These are phyloP conservation scores for Chytridium lagenaria DNA, from an alignment of 371 early-diverging fungal genomes.

Conservation along the genomic window DNA sequence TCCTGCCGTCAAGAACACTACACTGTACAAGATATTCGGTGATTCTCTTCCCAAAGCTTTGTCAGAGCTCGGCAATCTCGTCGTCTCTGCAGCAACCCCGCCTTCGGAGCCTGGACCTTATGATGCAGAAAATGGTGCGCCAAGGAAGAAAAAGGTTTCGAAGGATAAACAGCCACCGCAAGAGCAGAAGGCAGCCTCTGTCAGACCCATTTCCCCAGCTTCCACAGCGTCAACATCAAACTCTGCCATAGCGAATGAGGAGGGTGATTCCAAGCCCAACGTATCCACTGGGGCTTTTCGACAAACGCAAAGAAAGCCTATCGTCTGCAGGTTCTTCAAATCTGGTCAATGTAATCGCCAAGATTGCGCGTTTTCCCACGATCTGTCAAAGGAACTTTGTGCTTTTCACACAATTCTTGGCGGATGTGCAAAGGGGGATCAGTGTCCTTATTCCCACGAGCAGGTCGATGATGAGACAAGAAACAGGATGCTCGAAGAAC, in stretches of 20 bases:
- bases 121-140: background rate
- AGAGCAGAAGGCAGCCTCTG: background rate
- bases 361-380: conserved; percentile 20
- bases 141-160: background rate
- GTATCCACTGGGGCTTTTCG: background rate
- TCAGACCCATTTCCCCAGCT: background rate
- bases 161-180: background rate
- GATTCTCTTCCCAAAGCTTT: background rate
- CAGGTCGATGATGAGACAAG: background rate
- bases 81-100: background rate
- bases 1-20: background rate
- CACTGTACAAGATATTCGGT: conserved; percentile 13
- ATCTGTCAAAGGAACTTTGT: conserved; percentile 8
- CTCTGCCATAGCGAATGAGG: no score
- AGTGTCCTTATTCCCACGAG: conserved; percentile 18
- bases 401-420: conserved; percentile 12
- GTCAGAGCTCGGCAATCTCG: background rate
- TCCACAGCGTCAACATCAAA: background rate
- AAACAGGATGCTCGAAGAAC: background rate
- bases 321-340: conserved; percentile 1
- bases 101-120: background rate
- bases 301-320: background rate
- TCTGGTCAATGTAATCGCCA: background rate
- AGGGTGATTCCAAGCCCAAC: background rate
- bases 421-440: conserved; percentile 10